A percentile compares a stretch with the other conserved stretches of the same genome.
phyloP scores from a whole-genome alignment of 441 rosid species.

The Adansonia madagascariensis region DNA sequence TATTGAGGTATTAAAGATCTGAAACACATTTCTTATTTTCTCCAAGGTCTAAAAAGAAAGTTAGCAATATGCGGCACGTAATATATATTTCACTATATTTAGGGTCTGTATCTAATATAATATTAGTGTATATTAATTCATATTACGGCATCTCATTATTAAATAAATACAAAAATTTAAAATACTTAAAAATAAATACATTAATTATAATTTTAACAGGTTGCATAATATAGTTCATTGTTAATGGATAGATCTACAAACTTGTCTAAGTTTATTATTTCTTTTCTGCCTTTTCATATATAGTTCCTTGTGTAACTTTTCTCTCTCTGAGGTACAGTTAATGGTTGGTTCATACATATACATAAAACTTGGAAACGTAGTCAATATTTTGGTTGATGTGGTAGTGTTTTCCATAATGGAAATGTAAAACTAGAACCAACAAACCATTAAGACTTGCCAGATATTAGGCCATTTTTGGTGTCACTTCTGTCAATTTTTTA shows the following conservation, averaged over 20 bases:
- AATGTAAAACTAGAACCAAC: constrained; percentile 35
- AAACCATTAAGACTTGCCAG: constrained; percentile 33
- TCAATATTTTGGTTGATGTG: constrained; percentile 17
- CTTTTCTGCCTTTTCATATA: background rate
- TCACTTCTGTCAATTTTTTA: constrained; percentile 44
- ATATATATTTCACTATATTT: background rate
- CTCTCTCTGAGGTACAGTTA: background rate
- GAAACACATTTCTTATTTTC: background rate
- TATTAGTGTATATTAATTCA: no score
- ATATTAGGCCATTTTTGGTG: constrained; percentile 25
- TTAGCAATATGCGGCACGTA: background rate
- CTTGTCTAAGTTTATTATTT: constrained; percentile 5
- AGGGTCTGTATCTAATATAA: no score
- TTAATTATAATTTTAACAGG: no score
- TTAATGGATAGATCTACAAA: no score
- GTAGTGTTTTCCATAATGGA: constrained; percentile 44
- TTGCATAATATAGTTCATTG: no score
- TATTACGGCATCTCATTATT: no score
- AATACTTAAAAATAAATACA: no score
- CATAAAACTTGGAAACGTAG: background rate
- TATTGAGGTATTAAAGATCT: background rate
- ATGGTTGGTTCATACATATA: background rate
- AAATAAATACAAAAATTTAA: no score
- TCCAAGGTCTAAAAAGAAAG: background rate
- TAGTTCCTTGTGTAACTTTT: background rate